Percentiles rank a stretch among this genome's conserved stretches.
These are phyloP conservation scores for Pseudomicrostroma phylloplanum DNA, from an alignment of 1,284 basidiomycete species.

Conservation along the genomic window DNA sequence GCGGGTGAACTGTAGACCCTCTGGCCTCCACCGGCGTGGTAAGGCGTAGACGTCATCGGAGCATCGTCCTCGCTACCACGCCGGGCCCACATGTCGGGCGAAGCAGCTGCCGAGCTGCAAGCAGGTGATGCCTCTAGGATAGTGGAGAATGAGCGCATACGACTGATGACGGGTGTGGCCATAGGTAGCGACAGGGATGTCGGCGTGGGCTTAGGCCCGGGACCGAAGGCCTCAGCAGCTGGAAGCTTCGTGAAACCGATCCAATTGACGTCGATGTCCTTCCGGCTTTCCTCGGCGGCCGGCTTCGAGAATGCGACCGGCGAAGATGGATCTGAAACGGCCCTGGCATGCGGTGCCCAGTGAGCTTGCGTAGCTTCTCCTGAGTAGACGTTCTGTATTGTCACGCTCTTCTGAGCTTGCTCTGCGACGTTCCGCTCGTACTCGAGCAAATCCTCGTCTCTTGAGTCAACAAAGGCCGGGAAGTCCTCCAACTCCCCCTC, in stretches of 20 bases:
- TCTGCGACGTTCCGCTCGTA: too few relatives aligned
- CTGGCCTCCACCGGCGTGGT: neutral
- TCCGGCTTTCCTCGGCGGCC: neutral
- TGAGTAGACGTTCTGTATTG: too few relatives aligned
- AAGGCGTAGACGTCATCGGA: conserved; percentile 4
- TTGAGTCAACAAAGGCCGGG: conserved; percentile 36
- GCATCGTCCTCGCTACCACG: neutral
- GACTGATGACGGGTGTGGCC: conserved; percentile 2
- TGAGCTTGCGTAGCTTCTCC: too few relatives aligned
- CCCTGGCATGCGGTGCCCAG: too few relatives aligned
- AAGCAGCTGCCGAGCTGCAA: neutral
- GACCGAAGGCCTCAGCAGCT: neutral
- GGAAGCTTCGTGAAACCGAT: conserved; percentile 13
- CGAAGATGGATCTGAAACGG: too few relatives aligned
- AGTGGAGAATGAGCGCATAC: conserved; percentile 6
- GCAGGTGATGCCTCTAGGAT: neutral
- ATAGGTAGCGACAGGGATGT: neutral
- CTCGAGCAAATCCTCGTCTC: conserved; percentile 11
- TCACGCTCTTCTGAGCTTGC: too few relatives aligned
- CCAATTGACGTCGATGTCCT: conserved; percentile 16
- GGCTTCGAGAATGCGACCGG: too few relatives aligned
- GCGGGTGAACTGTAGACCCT: neutral
- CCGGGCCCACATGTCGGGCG: neutral
- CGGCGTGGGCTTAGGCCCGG: neutral
- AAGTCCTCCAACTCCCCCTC: conserved; percentile 38